Evolutionary conservation across 2,329 filamentous ascomycete genomes (phyloP).

Genomic region (Cladobotryum mycophilum): DNA sequence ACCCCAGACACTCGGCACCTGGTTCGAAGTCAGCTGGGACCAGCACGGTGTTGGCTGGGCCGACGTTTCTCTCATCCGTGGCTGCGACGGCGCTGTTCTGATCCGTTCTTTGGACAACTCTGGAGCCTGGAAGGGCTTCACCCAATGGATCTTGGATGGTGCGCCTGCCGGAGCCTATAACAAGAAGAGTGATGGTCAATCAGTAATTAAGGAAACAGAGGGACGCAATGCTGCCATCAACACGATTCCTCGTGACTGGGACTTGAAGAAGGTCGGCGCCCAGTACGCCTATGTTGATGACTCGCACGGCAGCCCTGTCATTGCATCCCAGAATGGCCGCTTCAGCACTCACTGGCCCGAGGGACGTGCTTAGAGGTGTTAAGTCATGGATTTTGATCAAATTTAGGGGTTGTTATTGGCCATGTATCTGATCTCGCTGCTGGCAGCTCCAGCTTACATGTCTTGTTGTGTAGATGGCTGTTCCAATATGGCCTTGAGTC

Average conservation of each 20-base stretch:
- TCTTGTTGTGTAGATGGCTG: no score
- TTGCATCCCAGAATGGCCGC: conserved; percentile 14
- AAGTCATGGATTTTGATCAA: no score
- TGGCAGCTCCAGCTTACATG: no score
- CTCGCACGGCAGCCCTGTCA: conserved; percentile 20
- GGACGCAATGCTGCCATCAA: conserved; percentile 16
- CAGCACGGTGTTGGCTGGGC: conserved; percentile 17
- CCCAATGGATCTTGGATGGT: conserved; percentile 18
- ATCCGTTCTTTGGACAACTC: conserved; percentile 18
- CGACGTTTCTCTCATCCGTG: conserved; percentile 24
- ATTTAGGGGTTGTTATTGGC: no score
- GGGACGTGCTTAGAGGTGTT: no score
- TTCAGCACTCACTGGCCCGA: conserved; percentile 2
- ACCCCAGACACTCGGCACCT: conserved; percentile 20
- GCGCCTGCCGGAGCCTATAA: conserved; percentile 13
- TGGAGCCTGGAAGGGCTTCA: conserved; percentile 21
- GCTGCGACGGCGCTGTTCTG: conserved; percentile 20
- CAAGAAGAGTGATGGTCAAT: conserved; percentile 11
- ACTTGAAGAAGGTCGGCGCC: conserved; percentile 17
- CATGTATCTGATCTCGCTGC: no score
- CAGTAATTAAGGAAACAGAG: conserved; percentile 21
- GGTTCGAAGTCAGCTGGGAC: conserved; percentile 22
- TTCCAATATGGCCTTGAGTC: no score
- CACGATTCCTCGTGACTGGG: conserved; percentile 18
- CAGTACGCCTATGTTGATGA: conserved; percentile 21